Evolutionary conservation across 2,329 filamentous ascomycete species (phyloP), one percentile per base, ranked within the genome.

Genomic region (Eutypella sp.): DNA sequence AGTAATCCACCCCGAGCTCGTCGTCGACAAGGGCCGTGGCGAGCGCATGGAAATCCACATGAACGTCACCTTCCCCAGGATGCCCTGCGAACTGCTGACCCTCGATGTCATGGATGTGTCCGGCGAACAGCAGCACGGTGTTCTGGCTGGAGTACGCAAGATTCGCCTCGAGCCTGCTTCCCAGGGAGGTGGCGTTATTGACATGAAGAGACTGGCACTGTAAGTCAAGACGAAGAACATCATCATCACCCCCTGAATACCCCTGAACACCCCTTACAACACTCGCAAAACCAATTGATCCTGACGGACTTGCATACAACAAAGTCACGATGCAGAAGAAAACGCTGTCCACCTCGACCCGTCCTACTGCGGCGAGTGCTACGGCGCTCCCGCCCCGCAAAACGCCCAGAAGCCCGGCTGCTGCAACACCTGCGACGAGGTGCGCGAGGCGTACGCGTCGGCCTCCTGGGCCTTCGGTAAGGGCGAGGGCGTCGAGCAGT

Each of bases 51-150:
- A 97, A 67, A 99, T 99, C 55, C 90, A 96, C 67, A 80, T 99
- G 69, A 99, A 99, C 73, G 84, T 99, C 49, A 93, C 89, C 40
- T 99, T 99, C 66, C 93, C 93, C 9, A 84, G 84, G 52, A 80
- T 99, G 56, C 93, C 93, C 9, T 99, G 93, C 72, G 92, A 97
- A 68, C 82, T 99, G 42, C 76, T 97, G 55, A 96, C 93, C 11
- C 84, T 99, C 58, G 93, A 99, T 66, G 92, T 99, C 46, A 99
- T 99, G 93, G 93, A 99, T 70, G 92, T 97, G 22, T 96, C 90
- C 19, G 93, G 93, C 52, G 93, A 99, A 69, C 87, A 96, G 63
- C 93, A 99, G 67, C 88, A 91, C 57, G 93, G 92, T 43, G 87
- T 99, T 47, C 84, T 89, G 66, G 90, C 96, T 63, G 93, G 93